A percentile compares a stretch with the other conserved stretches of the same genome.
Evolutionary conservation across 495 filamentous ascomycete species (phyloP).

Genomic region (Daldinia concentrica): DNA sequence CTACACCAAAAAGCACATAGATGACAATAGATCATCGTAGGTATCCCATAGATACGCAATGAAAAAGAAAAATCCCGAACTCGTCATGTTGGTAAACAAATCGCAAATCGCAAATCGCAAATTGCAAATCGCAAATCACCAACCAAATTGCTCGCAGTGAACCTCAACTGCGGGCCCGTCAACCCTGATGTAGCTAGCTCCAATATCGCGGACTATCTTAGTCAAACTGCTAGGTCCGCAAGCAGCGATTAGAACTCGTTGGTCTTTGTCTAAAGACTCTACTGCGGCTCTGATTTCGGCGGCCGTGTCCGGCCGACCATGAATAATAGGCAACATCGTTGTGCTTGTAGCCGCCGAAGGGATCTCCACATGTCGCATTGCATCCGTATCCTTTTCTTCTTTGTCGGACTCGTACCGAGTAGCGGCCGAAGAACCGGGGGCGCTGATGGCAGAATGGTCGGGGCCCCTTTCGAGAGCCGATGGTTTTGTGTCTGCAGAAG

Average conservation of each 20-base stretch:
- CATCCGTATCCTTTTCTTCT: slow-evolving; percentile 14
- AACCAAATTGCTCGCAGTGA: slow-evolving; percentile 66
- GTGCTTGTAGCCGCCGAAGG: slow-evolving; percentile 18
- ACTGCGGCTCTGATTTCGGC: slow-evolving; percentile 54
- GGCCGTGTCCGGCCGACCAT: slow-evolving; percentile 55
- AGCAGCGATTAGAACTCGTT: slow-evolving; percentile 60
- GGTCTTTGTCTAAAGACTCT: slow-evolving; percentile 48
- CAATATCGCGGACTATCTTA: slow-evolving; percentile 58
- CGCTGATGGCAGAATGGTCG: slow-evolving; percentile 27
- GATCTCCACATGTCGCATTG: slow-evolving; percentile 7
- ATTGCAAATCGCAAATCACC: slow-evolving; percentile 55
- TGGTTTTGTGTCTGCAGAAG: slow-evolving; percentile 13
- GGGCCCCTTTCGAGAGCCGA: slow-evolving; percentile 15
- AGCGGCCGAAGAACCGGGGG: slow-evolving; percentile 30
- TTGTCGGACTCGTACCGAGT: slow-evolving; percentile 38
- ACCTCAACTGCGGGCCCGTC: slow-evolving; percentile 62
- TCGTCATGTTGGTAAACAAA: slow-evolving; percentile 2
- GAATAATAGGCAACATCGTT: slow-evolving; percentile 40
- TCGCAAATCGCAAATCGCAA: slow-evolving; percentile 59
- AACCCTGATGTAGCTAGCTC: slow-evolving; percentile 58
- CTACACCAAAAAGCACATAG: slow-evolving; percentile 3
- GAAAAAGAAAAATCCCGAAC: not conserved
- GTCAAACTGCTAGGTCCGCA: slow-evolving; percentile 63
- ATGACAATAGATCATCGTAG: not conserved
- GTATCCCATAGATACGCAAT: not conserved